Base-by-base conservation (phyloP, 2,329 filamentous ascomycete species). In the Aspergillus piperis region DNA sequence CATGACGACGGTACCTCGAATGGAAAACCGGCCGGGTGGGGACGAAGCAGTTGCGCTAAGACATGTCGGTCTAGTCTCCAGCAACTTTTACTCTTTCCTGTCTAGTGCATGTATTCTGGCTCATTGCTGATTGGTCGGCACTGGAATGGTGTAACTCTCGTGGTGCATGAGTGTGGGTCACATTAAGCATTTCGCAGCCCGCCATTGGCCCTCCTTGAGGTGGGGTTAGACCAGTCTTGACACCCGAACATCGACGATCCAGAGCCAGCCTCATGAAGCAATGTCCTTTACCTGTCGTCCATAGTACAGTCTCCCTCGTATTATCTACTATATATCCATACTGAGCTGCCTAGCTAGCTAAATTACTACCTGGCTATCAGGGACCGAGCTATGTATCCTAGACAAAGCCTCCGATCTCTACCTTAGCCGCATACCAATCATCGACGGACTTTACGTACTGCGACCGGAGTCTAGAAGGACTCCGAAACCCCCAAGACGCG, bases 181-280 rank as follows among this genome's bases (percentile, higher is more conserved):
- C 17, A 44, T 44, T 10, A 23, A 15, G 41, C 47, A 30, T 30
- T n/a, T n/a, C 8, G 8, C 47, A 49, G 3, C 11, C 25, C 3
- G 13, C n/a, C 47, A 50, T 50, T 50, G 47, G 44, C 23, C 17
- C 11, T 5, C 8, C 1, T 49, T 11, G 5, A 27, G 15, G 44
- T 49, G 44, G 44, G 47, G 25, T 30, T n/a, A 17, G 32, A 17
- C 47, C 47, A 50, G 27, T 50, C 47, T 50, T 50, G 47, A 50
- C 47, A 50, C 47, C 47, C 47, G 47, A 15, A 49, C 47, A 13
- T 49, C 47, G 47, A 50, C 47, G 47, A 50, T 32, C 47, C 47
- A 50, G 47, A 50, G 47, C 47, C 47, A 50, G 47, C 47, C 44
- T 30, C 47, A 50, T 50, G 27, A 50, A 27, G 47, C 44, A 49